Percentiles rank a stretch among this genome's conserved stretches.
Evolutionary conservation across 176 grass and related monocot genomes (phyloP).

Genomic region (Melocanna baccifera): DNA sequence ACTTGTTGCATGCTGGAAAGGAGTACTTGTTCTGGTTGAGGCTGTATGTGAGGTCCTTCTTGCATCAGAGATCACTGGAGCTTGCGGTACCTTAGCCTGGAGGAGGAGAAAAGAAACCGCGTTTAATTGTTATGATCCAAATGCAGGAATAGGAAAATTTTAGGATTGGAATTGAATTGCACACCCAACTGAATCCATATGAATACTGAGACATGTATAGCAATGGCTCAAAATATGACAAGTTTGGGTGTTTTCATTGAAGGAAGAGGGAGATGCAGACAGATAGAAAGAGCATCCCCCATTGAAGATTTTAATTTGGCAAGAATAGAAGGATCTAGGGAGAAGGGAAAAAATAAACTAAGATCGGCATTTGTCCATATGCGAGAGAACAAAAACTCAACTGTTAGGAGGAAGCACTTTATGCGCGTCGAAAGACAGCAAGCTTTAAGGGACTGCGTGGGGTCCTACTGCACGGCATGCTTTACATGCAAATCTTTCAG

Average conservation of each 20-base stretch:
- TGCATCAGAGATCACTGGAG: conserved; percentile 13
- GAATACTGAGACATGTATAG: background rate
- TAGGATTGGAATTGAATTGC: background rate
- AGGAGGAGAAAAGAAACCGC: background rate
- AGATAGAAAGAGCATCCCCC: background rate
- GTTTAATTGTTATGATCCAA: background rate
- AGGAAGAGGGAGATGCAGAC: background rate
- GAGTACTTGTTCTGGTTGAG: background rate
- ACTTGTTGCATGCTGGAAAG: background rate
- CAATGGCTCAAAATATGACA: background rate
- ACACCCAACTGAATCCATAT: background rate
- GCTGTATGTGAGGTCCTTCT: background rate
- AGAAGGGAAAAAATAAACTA: background rate
- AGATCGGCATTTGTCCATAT: conserved; percentile 14
- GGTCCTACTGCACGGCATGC: background rate
- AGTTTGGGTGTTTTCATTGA: background rate
- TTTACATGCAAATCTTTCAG: conserved; percentile 9
- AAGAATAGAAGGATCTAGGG: background rate
- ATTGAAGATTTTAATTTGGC: background rate
- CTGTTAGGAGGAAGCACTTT: background rate
- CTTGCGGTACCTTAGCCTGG: background rate
- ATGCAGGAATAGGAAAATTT: background rate
- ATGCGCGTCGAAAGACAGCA: conserved; percentile 24
- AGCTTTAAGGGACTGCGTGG: conserved; percentile 16
- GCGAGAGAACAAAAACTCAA: conserved; percentile 2